These are phyloP conservation scores for Delphinella strobiligena DNA, from an alignment of 2,329 filamentous ascomycete species.

Conservation along the genomic window DNA sequence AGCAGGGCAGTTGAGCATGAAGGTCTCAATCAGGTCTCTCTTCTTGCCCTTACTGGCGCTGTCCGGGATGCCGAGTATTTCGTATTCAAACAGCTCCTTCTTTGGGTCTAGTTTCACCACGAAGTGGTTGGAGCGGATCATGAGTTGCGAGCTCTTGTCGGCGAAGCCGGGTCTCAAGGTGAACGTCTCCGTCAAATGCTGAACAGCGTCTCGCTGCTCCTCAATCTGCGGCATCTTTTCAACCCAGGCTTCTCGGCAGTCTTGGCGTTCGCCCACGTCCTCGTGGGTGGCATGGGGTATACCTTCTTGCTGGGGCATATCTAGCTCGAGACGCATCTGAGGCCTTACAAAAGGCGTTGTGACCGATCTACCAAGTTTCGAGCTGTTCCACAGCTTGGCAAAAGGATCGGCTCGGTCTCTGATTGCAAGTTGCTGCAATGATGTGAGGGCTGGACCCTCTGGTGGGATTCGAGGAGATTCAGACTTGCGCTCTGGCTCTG, in stretches of 20 bases:
- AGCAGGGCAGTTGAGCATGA: conserved; percentile 8
- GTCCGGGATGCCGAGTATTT: conserved; percentile 7
- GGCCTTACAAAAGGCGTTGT: not conserved
- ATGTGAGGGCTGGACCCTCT: not conserved
- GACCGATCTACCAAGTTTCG: not conserved
- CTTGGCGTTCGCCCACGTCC: not conserved
- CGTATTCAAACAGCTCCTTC: conserved; percentile 11
- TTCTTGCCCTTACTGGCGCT: conserved; percentile 5
- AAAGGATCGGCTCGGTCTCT: not conserved
- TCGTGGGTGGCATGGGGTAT: not conserved
- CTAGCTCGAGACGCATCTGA: not conserved
- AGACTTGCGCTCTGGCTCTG: not conserved
- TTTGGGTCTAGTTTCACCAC: not conserved
- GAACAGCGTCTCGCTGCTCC: not conserved
- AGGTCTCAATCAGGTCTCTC: conserved; percentile 6
- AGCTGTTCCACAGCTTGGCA: too few species aligned
- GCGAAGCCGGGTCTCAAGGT: not conserved
- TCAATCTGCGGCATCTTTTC: not conserved
- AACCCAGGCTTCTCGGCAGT: not conserved
- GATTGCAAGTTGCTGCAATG: not conserved
- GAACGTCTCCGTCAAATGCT: not conserved
- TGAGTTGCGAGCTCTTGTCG: not conserved
- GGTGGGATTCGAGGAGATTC: not conserved
- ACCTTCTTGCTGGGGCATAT: not conserved
- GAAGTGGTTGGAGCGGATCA: conserved; percentile 11